Conservation (phyloP, 177 flowering plant genomes). For the Tripterygium wilfordii region DNA sequence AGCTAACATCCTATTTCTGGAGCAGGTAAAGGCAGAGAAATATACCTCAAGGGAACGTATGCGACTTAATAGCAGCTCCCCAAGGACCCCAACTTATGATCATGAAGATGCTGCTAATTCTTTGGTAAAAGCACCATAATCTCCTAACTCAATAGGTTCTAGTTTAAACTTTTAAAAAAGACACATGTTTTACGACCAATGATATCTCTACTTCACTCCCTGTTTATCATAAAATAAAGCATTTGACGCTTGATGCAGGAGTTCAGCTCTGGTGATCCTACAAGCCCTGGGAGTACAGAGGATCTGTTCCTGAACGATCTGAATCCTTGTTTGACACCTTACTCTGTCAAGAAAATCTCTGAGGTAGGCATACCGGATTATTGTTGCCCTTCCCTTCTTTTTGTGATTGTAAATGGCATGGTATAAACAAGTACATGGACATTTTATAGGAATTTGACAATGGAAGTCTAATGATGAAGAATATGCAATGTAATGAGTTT, state of each 20-base stretch:
- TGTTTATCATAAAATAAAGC: too few species aligned
- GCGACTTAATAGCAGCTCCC: slow-evolving; percentile 36
- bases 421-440: background rate
- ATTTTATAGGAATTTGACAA: slow-evolving; percentile 49
- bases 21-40: slow-evolving; percentile 88
- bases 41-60: slow-evolving; percentile 26
- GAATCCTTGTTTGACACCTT: slow-evolving; percentile 93
- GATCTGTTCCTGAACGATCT: slow-evolving; percentile 74
- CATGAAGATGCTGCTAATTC: slow-evolving; percentile 59
- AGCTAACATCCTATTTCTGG: background rate
- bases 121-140: slow-evolving; percentile 36
- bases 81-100: slow-evolving; percentile 50
- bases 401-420: background rate
- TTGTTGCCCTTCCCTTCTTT: too few species aligned
- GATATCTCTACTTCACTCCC: too few species aligned
- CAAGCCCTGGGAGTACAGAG: slow-evolving; percentile 69
- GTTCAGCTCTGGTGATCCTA: slow-evolving; percentile 60
- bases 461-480: slow-evolving; percentile 16
- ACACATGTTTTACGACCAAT: too few species aligned
- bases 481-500: slow-evolving; percentile 12
- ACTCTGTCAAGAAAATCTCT: slow-evolving; percentile 41
- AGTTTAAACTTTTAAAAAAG: too few species aligned
- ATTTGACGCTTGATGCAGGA: too few species aligned
- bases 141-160: background rate
- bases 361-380: slow-evolving; percentile 25